Percentiles rank a stretch among this genome's conserved stretches.
Conservation (phyloP, 164 flowering plant species). For the Magnolia kwangsiensis region DNA sequence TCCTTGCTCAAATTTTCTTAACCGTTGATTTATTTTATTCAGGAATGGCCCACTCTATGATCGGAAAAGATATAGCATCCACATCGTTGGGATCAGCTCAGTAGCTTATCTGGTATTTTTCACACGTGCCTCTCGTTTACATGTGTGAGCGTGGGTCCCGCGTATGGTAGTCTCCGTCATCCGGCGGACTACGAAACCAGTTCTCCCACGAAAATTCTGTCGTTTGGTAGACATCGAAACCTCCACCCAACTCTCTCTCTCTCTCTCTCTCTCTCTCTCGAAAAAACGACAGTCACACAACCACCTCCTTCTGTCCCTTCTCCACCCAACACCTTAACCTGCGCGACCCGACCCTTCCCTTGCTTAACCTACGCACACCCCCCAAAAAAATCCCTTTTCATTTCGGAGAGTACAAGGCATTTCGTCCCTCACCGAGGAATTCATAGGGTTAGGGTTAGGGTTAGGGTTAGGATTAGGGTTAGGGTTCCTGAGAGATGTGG, state of each 20-base stretch:
- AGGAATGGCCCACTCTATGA: too few relatives aligned
- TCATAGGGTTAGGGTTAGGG: not conserved
- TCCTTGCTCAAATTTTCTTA: too few relatives aligned
- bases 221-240: slow-evolving; percentile 24
- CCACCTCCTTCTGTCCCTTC: slow-evolving; percentile 20
- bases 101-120: too few relatives aligned
- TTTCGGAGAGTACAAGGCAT: not conserved
- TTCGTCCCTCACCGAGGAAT: not conserved
- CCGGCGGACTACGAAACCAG: not conserved
- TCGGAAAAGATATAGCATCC: too few relatives aligned
- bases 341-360: not conserved
- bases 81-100: too few relatives aligned
- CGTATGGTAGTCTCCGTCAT: not conserved
- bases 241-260: slow-evolving; percentile 16
- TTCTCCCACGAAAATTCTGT: slow-evolving; percentile 9
- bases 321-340: slow-evolving; percentile 19
- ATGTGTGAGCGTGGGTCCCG: not conserved
- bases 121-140: too few relatives aligned
- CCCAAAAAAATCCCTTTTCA: not conserved
- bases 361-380: not conserved
- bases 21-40: too few relatives aligned
- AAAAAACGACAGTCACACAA: not conserved
- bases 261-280: not conserved
- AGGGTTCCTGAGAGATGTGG: slow-evolving; percentile 59
- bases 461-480: slow-evolving; percentile 2